Percentiles rank a stretch among this genome's conserved stretches.
phyloP scores from a whole-genome alignment of 352 stramenopile genomes.

The Phytopythium oedochilum region DNA sequence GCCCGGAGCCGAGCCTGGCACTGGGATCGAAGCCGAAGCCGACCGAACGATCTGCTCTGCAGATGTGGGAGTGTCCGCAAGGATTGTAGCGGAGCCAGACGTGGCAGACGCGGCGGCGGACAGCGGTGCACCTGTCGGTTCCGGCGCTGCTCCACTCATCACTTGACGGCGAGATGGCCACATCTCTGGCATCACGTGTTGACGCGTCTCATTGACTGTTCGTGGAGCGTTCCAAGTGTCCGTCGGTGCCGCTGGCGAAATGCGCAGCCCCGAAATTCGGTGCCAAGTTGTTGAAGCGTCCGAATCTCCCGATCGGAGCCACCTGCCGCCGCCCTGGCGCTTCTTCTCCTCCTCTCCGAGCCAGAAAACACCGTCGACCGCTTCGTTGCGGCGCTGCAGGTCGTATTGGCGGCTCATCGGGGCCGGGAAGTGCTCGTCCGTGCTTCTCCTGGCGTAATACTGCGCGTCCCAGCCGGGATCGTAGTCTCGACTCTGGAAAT shows the following conservation, averaged over 20 bases:
- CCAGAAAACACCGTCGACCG: not conserved
- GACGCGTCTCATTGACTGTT: not conserved
- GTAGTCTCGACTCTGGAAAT: not conserved
- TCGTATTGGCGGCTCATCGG: not conserved
- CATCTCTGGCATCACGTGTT: not conserved
- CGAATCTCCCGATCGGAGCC: too few relatives aligned
- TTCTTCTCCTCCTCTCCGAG: not conserved
- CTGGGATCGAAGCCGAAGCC: not conserved
- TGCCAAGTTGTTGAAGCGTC: not conserved
- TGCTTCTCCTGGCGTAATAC: not conserved
- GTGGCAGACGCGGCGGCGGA: not conserved
- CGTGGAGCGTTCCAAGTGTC: not conserved
- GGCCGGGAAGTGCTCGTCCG: not conserved
- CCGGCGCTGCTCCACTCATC: not conserved
- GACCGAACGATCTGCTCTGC: not conserved
- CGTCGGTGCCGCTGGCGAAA: not conserved
- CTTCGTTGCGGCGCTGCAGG: not conserved
- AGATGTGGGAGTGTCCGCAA: too few relatives aligned
- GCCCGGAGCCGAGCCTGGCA: too few relatives aligned
- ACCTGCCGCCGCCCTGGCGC: not conserved
- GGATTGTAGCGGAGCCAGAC: not conserved
- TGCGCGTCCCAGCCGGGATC: not conserved
- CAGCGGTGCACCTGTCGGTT: not conserved
- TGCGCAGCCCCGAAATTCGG: slow-evolving; percentile 1
- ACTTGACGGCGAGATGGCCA: not conserved